Evolutionary conservation across 2,329 filamentous ascomycete genomes (phyloP).

Genomic region (Scedosporium dehoogii): DNA sequence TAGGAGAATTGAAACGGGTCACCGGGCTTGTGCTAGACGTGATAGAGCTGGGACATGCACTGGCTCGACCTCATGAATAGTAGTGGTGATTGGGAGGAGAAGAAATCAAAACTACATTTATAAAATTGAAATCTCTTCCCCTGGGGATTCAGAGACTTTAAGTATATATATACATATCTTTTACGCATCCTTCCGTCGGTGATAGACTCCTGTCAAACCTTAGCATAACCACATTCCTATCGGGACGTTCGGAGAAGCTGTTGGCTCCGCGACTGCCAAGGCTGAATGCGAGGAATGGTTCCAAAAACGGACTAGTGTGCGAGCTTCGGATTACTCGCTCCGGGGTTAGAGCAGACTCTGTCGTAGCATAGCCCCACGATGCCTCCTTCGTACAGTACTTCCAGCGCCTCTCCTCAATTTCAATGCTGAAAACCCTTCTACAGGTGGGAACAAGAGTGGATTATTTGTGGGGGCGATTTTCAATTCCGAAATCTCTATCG

Average conservation of each 20-base stretch:
- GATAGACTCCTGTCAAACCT: neutral
- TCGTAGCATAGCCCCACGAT: neutral
- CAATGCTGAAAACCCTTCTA: too few relatives aligned
- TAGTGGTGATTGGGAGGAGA: neutral
- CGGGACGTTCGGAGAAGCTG: neutral
- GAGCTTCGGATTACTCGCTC: neutral
- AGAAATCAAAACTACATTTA: neutral
- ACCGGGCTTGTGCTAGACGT: neutral
- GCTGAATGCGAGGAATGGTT: neutral
- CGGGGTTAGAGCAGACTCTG: neutral
- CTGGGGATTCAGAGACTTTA: neutral
- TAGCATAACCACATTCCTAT: neutral
- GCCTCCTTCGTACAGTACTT: neutral
- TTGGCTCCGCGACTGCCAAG: neutral
- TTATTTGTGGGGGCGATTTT: too few relatives aligned
- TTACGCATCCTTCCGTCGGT: neutral
- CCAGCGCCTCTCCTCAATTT: too few relatives aligned
- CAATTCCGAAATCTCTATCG: too few relatives aligned
- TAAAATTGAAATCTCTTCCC: neutral
- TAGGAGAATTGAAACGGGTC: neutral
- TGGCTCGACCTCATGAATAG: neutral
- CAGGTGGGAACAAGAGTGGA: too few relatives aligned
- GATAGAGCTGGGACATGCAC: neutral
- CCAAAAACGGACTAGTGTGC: neutral
- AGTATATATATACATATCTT: neutral